Evolutionary conservation across 805 yeast genomes (phyloP), one percentile per base, ranked within the genome.

Genomic region (Wickerhamia fluorescens): DNA sequence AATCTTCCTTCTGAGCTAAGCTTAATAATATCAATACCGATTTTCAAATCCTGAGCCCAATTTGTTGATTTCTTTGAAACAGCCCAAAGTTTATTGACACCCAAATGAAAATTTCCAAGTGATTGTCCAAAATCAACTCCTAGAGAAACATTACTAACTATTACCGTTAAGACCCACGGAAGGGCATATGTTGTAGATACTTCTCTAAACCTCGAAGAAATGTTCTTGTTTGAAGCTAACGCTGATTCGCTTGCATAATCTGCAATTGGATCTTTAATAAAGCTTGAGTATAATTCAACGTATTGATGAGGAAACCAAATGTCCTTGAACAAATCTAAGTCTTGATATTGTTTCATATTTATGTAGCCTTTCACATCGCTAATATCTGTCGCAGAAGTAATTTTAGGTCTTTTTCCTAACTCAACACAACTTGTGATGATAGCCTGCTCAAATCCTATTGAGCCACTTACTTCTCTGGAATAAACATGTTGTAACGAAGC

Each of bases 401-500:
- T 46, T 24, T 64, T 69, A 9, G 61, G 44, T 1, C 49, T 43
- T 2, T 60, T 58, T 0, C 63, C 57, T 23, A 65, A 66, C 0
- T 70, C 62, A 20, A 78, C 46, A 12, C 72, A 57, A n/a, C 71
- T 62, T 4, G 68, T 66, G 8, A 74, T 18, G 26, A 75, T 45
- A 7, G 78, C 48, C 24, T 66, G 60, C 11, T 73, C 64, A 14
- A 62, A 49, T 5, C 33, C 21, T 16, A 84, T 51, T 3, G 82
- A 76, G 0, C 94, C 94, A 61, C 95, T 86, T 1, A 81, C 70
- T 38, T 86, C 95, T 37, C 95, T 72, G 0, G 97, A 89, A 47
- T 85, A 92, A 10, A 84, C 76, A 52, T 92, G 98, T 45, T 86
- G 95, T 20, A 92, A 58, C 0, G 88, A 76, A 0, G 89, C 82